Base-by-base conservation (phyloP, 345 rosid genomes). In the Raphanus sativus region DNA sequence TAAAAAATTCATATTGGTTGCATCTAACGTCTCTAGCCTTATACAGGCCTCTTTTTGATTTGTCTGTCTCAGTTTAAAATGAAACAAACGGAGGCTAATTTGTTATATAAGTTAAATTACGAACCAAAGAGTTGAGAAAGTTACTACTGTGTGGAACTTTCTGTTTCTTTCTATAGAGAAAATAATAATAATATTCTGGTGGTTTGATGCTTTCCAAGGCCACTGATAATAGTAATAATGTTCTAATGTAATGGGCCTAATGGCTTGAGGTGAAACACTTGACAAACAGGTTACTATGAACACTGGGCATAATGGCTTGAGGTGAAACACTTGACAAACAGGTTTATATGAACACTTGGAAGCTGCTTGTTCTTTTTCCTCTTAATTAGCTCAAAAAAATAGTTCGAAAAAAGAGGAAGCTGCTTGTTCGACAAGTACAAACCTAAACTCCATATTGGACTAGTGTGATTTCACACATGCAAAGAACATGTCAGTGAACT, bases 291-390 rank as follows among this genome's bases (percentile, higher is more conserved):
- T 77, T 83, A 83, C 62, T 91, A 89, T 26, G 93, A 81, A 72
- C 9, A 80, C 87, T 87, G 90, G 12, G 33, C 21, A 21, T 33
- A 77, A 71, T 8, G 96, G 80, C 73, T 87, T 85, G 45, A 94
- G 80, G 82, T 90, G 98, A 86, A 94, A 94, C 78, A 94, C 86
- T 80, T 90, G 97, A 79, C 97, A 91, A 65, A 83, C 82, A 3
- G 96, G 89, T 77, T 83, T 84, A 65, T 91, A 89, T 26, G 93
- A 81, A 72, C 9, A 80, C 87, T 87, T 91, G 12, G 33, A 26
- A 8, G 87, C 81, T 68, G 88, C 91, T 74, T 90, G 77, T 28
- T 28, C 29, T 28, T 28, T 28, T 28, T 28, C 29, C 29, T 28
- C 29, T 28, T 2, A 28, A 28, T 28, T 28, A 28, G 29, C 3